These are phyloP conservation scores for Aspergillus amoenus DNA, from an alignment of 2,329 filamentous ascomycete species.

Conservation along the genomic window DNA sequence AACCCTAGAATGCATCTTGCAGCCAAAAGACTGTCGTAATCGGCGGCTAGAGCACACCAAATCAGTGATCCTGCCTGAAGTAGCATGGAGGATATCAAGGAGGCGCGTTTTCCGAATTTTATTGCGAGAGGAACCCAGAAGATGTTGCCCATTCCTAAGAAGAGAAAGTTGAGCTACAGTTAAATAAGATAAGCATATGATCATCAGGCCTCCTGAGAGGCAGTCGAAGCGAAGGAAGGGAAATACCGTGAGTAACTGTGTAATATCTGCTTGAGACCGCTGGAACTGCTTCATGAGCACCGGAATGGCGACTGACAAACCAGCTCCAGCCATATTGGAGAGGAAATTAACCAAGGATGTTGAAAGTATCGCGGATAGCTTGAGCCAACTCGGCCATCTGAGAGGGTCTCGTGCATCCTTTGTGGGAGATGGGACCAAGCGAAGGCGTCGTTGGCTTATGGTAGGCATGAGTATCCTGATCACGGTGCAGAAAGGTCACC, in stretches of 20 bases:
- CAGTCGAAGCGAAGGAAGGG: too few relatives aligned
- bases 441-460: too few relatives aligned
- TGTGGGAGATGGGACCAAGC: too few relatives aligned
- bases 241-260: neutral
- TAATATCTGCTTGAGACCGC: neutral
- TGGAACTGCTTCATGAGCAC: neutral
- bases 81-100: neutral
- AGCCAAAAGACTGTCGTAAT: neutral
- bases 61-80: neutral
- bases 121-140: neutral
- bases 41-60: neutral
- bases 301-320: neutral
- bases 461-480: too few relatives aligned
- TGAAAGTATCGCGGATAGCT: neutral
- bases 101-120: neutral
- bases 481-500: too few relatives aligned
- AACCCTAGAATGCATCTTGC: neutral
- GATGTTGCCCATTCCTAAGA: neutral
- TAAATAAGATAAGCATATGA: too few relatives aligned
- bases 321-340: neutral
- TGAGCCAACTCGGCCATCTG: neutral
- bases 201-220: too few relatives aligned
- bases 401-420: neutral
- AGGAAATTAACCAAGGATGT: neutral
- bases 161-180: neutral